These are phyloP conservation scores for Penicillium janthinellum DNA, from an alignment of 2,329 filamentous ascomycete genomes.

Conservation along the genomic window DNA sequence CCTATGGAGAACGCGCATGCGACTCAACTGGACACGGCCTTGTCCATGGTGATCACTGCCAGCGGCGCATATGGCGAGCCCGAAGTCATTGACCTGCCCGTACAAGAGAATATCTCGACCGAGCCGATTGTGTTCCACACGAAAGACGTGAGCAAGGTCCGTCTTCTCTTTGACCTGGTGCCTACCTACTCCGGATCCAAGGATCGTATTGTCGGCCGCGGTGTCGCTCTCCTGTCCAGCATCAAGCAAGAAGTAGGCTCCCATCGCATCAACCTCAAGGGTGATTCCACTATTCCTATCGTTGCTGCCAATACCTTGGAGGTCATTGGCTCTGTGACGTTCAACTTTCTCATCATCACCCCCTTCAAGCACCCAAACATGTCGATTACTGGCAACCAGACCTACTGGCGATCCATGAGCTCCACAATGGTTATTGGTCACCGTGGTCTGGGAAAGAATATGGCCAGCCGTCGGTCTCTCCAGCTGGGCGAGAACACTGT, in stretches of 20 bases:
- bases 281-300: constrained; percentile 89
- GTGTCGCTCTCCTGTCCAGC: constrained; percentile 81
- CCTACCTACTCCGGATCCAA: constrained; percentile 85
- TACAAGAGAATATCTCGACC: constrained; percentile 90
- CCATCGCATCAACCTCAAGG: constrained; percentile 87
- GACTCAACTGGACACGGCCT: constrained; percentile 89
- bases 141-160: constrained; percentile 75
- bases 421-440: constrained; percentile 81
- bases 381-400: constrained; percentile 85
- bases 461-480: constrained; percentile 77
- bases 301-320: constrained; percentile 79
- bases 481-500: constrained; percentile 97
- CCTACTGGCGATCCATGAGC: constrained; percentile 92
- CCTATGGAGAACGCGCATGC: constrained; percentile 84
- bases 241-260: constrained; percentile 80
- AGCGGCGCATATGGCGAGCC: constrained; percentile 82
- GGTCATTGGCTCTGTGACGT: constrained; percentile 91
- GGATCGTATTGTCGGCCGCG: constrained; percentile 84
- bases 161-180: constrained; percentile 89
- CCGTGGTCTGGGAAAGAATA: constrained; percentile 85
- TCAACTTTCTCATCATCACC: constrained; percentile 94
- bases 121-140: constrained; percentile 91
- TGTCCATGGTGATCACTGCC: constrained; percentile 89
- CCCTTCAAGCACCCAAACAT: constrained; percentile 94
- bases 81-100: constrained; percentile 85